phyloP scores from a whole-genome alignment of 2,329 filamentous ascomycete genomes.

The Dothideomycetes sp. region DNA sequence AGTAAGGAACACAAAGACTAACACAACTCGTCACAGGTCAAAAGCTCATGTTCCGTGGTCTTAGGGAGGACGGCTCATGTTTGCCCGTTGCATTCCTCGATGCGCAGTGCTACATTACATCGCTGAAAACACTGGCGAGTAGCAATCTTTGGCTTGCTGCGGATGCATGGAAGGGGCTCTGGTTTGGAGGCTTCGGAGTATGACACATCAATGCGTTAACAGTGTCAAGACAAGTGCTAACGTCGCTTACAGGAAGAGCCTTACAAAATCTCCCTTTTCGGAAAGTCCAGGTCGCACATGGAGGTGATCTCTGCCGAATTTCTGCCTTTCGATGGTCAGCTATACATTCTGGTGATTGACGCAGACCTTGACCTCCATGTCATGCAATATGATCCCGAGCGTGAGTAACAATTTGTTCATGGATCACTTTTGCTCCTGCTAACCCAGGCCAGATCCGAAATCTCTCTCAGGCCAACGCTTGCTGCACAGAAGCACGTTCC shows the following conservation, averaged over 20 bases:
- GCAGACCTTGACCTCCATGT: constrained; percentile 79
- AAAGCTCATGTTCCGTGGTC: constrained; percentile 91
- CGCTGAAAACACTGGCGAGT: constrained; percentile 71
- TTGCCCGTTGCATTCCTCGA: constrained; percentile 95
- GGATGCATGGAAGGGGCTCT: constrained; percentile 86
- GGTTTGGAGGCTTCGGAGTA: constrained; percentile 87
- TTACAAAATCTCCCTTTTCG: constrained; percentile 88
- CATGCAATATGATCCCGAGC: constrained; percentile 88
- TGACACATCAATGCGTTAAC: constrained; percentile 16
- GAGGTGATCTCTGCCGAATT: constrained; percentile 80
- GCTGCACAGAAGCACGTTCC: constrained; percentile 79
- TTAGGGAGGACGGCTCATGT: constrained; percentile 90
- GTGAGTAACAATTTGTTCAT: constrained; percentile 44
- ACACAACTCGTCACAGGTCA: constrained; percentile 47
- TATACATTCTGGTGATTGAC: constrained; percentile 77
- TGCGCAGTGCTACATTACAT: constrained; percentile 86
- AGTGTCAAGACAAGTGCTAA: neutral
- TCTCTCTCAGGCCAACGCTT: constrained; percentile 82
- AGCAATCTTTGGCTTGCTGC: constrained; percentile 82
- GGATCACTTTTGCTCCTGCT: neutral
- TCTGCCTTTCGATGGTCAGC: constrained; percentile 70
- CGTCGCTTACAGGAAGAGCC: constrained; percentile 62
- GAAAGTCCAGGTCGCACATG: constrained; percentile 70
- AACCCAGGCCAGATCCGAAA: constrained; percentile 61
- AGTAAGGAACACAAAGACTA: neutral